These are phyloP conservation scores for Claviceps monticola DNA, from an alignment of 2,329 filamentous ascomycete species.

Conservation along the genomic window DNA sequence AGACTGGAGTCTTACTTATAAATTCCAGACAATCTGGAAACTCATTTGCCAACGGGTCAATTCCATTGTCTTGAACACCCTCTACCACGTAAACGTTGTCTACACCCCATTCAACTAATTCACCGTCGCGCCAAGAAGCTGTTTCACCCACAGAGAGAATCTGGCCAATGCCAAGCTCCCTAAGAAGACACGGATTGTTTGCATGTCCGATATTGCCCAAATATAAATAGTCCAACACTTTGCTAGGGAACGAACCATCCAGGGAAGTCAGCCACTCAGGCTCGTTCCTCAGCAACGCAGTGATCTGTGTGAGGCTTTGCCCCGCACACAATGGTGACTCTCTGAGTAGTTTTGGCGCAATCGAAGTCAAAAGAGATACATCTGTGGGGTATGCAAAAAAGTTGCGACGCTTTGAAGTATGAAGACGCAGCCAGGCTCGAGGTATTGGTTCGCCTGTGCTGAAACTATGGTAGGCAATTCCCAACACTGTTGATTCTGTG, in stretches of 20 bases:
- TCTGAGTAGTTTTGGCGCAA: conserved; percentile 61
- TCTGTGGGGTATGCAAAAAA: conserved; percentile 95
- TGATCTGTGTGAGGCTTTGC: conserved; percentile 38
- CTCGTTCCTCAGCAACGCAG: conserved; percentile 39
- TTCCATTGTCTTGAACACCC: conserved; percentile 89
- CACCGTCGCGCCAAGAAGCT: conserved; percentile 62
- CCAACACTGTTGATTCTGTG: conserved; percentile 82
- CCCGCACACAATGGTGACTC: conserved; percentile 46
- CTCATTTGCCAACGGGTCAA: conserved; percentile 77
- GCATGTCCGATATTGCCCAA: conserved; percentile 86
- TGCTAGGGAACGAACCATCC: conserved; percentile 82
- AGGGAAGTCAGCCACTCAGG: conserved; percentile 72
- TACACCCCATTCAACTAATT: conserved; percentile 56
- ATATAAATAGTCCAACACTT: conserved; percentile 88
- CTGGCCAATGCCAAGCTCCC: conserved; percentile 68
- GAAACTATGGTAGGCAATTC: conserved; percentile 86
- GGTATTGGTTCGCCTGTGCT: conserved; percentile 69
- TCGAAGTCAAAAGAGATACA: conserved; percentile 63
- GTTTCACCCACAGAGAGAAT: conserved; percentile 88
- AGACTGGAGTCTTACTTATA: conserved; percentile 49
- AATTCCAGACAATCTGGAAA: conserved; percentile 80
- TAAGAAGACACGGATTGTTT: conserved; percentile 78
- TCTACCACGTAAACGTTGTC: conserved; percentile 73
- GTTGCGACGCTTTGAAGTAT: conserved; percentile 69
- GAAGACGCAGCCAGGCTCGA: conserved; percentile 76